Evolutionary conservation across 345 rosid species (phyloP), one percentile per base, ranked within the genome.

Genomic region (Eucalyptus marginata): DNA sequence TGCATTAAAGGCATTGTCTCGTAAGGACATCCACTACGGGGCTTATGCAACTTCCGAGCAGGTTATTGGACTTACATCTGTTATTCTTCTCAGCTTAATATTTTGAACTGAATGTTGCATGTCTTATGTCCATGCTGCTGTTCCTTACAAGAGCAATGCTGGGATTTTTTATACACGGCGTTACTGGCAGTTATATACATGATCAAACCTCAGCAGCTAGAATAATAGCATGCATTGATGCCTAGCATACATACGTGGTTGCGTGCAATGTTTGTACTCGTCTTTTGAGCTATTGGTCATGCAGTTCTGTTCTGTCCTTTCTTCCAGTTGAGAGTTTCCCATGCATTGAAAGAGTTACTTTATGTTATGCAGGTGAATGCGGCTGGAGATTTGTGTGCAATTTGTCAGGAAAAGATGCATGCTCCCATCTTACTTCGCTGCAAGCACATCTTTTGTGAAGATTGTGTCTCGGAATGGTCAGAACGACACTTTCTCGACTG

Each of bases 401-500:
- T 97, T 81, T 98, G 99, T 93, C 99, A 97, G 94, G 99, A 97
- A 92, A 98, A 98, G 95, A 98, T 98, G 99, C 98, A 98, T 89
- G 95, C 97, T 83, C 99, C 99, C 29, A 90, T 98, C 89, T 93
- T 98, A 90, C 99, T 98, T 87, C 96, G 97, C 47, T 98, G 99
- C 90, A 97, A 97, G 92, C 99, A 98, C 94, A 94, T 98, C 87
- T 98, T 98, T 90, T 98, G 99, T 47, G 99, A 98, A 94, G 99
- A 98, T 90, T 97, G 99, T 90, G 99, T 96, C 54, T 96, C 99
- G 13, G 99, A 98, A 89, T 98, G 99, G 99, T 97, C 89, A 93
- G 97, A 91, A 51, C 27, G 27, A 47, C 58, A 40, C 50, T 51
- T 20, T 15, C 90, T 71, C 62, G 6, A 24, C 31, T 46, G 56